A percentile compares a stretch with the other conserved stretches of the same genome.
These are phyloP conservation scores for Physcomitrium patens DNA, from an alignment of 225 moss, liverwort and hornwort species.

Conservation along the genomic window DNA sequence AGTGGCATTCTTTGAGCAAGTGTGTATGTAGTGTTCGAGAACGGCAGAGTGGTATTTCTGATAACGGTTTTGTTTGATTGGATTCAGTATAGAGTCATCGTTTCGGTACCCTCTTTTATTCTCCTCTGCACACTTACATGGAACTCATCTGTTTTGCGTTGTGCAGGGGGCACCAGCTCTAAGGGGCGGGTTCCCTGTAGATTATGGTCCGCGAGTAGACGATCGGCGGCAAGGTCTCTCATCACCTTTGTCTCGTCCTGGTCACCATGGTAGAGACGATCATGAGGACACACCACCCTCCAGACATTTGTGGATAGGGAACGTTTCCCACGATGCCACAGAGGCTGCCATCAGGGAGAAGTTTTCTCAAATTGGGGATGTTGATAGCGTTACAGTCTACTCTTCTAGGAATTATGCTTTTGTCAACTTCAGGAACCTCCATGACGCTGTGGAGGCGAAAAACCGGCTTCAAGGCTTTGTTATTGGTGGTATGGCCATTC, in stretches of 20 bases:
- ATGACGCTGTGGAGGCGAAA: conserved; percentile 67
- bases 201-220: conserved; percentile 71
- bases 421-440: conserved; percentile 66
- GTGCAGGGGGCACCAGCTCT: conserved; percentile 64
- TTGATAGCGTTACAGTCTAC: conserved; percentile 71
- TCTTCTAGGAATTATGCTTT: conserved; percentile 76
- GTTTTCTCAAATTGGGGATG: conserved; percentile 66
- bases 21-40: neutral
- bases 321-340: conserved; percentile 67
- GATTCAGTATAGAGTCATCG: neutral
- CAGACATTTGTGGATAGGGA: conserved; percentile 75
- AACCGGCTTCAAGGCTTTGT: conserved; percentile 60
- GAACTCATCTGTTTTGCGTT: conserved; percentile 11
- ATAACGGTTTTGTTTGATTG: neutral
- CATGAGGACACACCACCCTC: conserved; percentile 61
- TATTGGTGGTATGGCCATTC: conserved; percentile 72
- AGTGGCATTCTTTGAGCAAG: neutral
- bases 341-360: conserved; percentile 61
- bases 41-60: neutral
- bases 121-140: neutral
- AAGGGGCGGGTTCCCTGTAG: conserved; percentile 67
- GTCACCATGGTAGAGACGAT: conserved; percentile 56
- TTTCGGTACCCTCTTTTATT: neutral
- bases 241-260: conserved; percentile 48
- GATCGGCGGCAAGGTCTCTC: conserved; percentile 57